Percentiles rank a stretch among this genome's conserved stretches.
Evolutionary conservation across 169 alveolate genomes (phyloP).

Genomic region (Perkinsus olseni): DNA sequence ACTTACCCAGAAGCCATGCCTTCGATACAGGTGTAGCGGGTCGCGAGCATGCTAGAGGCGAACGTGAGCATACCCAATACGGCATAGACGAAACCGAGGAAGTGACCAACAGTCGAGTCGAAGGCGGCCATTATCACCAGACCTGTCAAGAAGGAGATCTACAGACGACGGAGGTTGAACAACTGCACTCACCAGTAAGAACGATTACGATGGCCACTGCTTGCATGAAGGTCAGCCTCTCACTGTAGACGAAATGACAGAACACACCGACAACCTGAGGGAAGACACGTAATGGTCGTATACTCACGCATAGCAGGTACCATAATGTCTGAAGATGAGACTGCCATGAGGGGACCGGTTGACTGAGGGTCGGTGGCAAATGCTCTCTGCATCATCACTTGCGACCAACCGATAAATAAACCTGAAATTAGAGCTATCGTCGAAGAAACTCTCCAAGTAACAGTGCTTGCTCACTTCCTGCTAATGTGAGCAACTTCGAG

Average conservation of each 20-base stretch:
- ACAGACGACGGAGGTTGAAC: neutral
- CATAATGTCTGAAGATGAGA: neutral
- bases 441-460: neutral
- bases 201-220: neutral
- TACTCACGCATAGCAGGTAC: neutral
- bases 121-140: neutral
- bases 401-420: neutral
- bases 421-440: too few relatives aligned
- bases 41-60: neutral
- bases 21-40: neutral
- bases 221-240: neutral
- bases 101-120: neutral
- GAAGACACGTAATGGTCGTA: neutral
- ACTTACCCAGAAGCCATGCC: neutral
- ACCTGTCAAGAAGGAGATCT: neutral
- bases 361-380: neutral
- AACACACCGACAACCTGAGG: neutral
- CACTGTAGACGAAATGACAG: neutral
- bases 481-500: neutral
- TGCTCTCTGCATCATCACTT: neutral
- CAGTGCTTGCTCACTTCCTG: too few relatives aligned
- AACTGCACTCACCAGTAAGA: neutral
- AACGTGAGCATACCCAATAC: neutral
- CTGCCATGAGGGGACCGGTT: neutral
- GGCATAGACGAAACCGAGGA: neutral